phyloP scores from a whole-genome alignment of 1,284 basidiomycete species.

The Rhizopogon hawkerae region DNA sequence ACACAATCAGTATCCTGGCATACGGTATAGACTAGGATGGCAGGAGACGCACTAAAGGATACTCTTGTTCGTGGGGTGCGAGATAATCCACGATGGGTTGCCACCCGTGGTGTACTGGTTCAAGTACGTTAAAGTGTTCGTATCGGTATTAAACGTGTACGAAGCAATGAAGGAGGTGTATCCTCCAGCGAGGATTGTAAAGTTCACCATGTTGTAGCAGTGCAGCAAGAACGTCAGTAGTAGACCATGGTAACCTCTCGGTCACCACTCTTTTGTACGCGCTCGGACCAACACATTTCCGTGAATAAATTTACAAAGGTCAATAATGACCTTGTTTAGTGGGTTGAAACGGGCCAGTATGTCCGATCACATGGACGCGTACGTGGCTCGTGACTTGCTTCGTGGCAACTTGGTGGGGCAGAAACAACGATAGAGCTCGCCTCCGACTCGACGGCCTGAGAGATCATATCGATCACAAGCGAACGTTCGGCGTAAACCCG shows the following conservation, averaged over 20 bases:
- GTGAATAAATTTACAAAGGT: neutral
- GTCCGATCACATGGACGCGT: neutral
- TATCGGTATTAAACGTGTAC: slow-evolving; percentile 37
- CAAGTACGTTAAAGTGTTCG: slow-evolving; percentile 29
- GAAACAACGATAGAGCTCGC: neutral
- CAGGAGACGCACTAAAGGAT: slow-evolving; percentile 45
- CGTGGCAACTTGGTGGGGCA: neutral
- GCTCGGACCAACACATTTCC: neutral
- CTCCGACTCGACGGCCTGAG: neutral
- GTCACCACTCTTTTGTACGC: neutral
- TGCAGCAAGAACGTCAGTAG: too few species aligned
- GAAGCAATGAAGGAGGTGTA: slow-evolving; percentile 38
- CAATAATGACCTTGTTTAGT: too few species aligned
- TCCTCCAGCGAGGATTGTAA: slow-evolving; percentile 43
- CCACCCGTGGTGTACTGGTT: slow-evolving; percentile 14
- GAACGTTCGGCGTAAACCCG: too few species aligned
- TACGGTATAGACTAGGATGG: neutral
- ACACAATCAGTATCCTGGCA: neutral
- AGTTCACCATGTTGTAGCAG: slow-evolving; percentile 37
- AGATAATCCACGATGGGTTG: slow-evolving; percentile 41
- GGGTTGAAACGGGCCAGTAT: neutral
- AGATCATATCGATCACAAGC: neutral
- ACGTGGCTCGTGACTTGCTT: neutral
- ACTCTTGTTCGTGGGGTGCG: slow-evolving; percentile 33
- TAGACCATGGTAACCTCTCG: neutral